A percentile compares a stretch with the other conserved stretches of the same genome.
Conservation (phyloP, 805 yeast genomes). For the Tetrapisispora iriomotensis region DNA sequence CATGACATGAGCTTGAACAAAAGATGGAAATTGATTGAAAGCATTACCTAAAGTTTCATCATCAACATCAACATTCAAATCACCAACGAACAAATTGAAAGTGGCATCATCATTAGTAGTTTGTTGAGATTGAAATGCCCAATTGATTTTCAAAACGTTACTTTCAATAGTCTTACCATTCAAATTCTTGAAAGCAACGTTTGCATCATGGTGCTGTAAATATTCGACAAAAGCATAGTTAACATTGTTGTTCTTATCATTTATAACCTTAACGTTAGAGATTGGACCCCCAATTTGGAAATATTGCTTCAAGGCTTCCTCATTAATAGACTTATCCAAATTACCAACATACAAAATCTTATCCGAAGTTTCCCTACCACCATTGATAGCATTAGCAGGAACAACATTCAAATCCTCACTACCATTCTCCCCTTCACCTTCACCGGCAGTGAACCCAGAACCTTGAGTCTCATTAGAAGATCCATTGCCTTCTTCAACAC, state of each 20-base stretch:
- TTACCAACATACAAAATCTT: slow-evolving; percentile 72
- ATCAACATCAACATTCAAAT: slow-evolving; percentile 69
- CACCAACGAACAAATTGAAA: slow-evolving; percentile 78
- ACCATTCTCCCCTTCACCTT: slow-evolving; percentile 5
- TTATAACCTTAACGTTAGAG: slow-evolving; percentile 55
- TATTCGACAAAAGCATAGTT: slow-evolving; percentile 83
- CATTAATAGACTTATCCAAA: slow-evolving; percentile 54
- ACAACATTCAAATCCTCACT: slow-evolving; percentile 20
- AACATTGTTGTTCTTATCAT: slow-evolving; percentile 63
- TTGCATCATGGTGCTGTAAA: slow-evolving; percentile 47
- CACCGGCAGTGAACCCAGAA: slow-evolving; percentile 4
- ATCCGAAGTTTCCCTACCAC: slow-evolving; percentile 72
- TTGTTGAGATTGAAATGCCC: slow-evolving; percentile 79
- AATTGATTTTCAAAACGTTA: slow-evolving; percentile 54
- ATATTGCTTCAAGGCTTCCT: slow-evolving; percentile 49
- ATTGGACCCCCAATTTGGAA: slow-evolving; percentile 56
- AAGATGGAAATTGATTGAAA: slow-evolving; percentile 47
- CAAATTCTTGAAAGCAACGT: slow-evolving; percentile 48
- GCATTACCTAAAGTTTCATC: slow-evolving; percentile 58
- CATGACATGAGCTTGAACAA: slow-evolving; percentile 85
- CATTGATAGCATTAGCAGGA: slow-evolving; percentile 66
- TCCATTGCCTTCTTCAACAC: neutral
- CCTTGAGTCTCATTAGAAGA: neutral
- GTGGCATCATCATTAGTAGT: slow-evolving; percentile 46
- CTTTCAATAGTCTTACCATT: slow-evolving; percentile 50